phyloP scores from a whole-genome alignment of 1,284 basidiomycete species.

The Ceratobasidium sp. region DNA sequence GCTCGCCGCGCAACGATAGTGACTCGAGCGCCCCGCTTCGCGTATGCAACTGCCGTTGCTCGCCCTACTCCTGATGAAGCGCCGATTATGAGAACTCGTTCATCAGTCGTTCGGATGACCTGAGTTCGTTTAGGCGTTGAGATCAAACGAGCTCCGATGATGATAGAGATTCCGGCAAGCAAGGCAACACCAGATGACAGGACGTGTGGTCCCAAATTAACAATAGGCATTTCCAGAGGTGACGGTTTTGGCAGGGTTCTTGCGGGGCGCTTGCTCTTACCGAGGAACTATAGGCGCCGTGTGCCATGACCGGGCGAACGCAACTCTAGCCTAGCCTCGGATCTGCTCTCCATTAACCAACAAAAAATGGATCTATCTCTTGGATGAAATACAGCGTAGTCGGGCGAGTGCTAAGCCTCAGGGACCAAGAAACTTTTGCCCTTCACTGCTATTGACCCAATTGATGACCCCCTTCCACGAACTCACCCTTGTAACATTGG shows the following conservation, averaged over 20 bases:
- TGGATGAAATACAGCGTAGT: not conserved
- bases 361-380: not conserved
- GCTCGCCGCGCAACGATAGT: slow-evolving; percentile 77
- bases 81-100: slow-evolving; percentile 81
- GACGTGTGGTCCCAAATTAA: not conserved
- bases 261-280: not conserved
- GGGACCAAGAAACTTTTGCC: not conserved
- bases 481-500: slow-evolving; percentile 9
- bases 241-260: not conserved
- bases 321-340: not conserved
- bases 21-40: slow-evolving; percentile 72
- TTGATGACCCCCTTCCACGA: slow-evolving; percentile 9
- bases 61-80: slow-evolving; percentile 85
- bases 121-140: slow-evolving; percentile 47
- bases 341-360: not conserved
- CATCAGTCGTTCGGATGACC: slow-evolving; percentile 55
- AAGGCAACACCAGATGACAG: slow-evolving; percentile 12
- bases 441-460: slow-evolving; percentile 25
- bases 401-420: not conserved
- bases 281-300: slow-evolving; percentile 3
- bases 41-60: slow-evolving; percentile 74
- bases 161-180: not conserved
- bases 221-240: slow-evolving; percentile 8
- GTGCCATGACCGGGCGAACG: no score
- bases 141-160: not conserved